Conservation (phyloP, 2,329 filamentous ascomycete genomes). For the Aspergillus aculeatus region DNA sequence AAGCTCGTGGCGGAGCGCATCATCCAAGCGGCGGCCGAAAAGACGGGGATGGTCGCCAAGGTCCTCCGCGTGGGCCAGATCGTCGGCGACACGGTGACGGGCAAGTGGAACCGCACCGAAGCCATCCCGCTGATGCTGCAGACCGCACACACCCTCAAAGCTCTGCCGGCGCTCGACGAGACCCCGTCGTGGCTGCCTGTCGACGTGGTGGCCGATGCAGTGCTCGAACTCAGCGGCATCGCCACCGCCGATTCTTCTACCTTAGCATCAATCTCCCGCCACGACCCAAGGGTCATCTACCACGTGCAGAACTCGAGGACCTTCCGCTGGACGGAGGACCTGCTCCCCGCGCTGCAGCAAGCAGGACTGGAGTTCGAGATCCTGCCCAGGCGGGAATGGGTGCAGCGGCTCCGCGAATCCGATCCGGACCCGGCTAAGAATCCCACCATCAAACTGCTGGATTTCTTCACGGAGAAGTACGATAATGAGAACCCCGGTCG, state of each 20-base stretch:
- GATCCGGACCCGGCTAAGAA: slow-evolving; percentile 52
- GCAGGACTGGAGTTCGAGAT: slow-evolving; percentile 34
- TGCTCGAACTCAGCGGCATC: slow-evolving; percentile 8
- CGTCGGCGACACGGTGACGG: slow-evolving; percentile 27
- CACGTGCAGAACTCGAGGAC: slow-evolving; percentile 15
- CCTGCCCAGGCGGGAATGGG: slow-evolving; percentile 33
- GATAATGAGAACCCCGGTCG: slow-evolving; percentile 15
- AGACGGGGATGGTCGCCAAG: slow-evolving; percentile 26
- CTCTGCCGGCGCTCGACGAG: slow-evolving; percentile 14
- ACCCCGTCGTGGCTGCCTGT: slow-evolving; percentile 16
- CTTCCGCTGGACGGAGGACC: slow-evolving; percentile 38
- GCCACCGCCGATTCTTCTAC: too few relatives aligned
- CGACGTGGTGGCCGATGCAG: slow-evolving; percentile 10
- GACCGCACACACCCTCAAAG: slow-evolving; percentile 31
- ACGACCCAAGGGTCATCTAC: slow-evolving; percentile 7
- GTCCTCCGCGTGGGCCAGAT: slow-evolving; percentile 34
- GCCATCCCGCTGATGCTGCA: slow-evolving; percentile 55
- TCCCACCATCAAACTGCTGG: slow-evolving; percentile 53
- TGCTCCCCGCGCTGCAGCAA: slow-evolving; percentile 33
- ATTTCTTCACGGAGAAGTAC: slow-evolving; percentile 56
- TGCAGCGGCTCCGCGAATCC: slow-evolving; percentile 38
- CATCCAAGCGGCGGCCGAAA: slow-evolving; percentile 28
- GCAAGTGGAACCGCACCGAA: slow-evolving; percentile 18
- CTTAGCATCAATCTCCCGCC: neutral
- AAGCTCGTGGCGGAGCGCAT: slow-evolving; percentile 43